These are phyloP conservation scores for Sclerotinia subarctica DNA, from an alignment of 2,329 filamentous ascomycete genomes.

Conservation along the genomic window DNA sequence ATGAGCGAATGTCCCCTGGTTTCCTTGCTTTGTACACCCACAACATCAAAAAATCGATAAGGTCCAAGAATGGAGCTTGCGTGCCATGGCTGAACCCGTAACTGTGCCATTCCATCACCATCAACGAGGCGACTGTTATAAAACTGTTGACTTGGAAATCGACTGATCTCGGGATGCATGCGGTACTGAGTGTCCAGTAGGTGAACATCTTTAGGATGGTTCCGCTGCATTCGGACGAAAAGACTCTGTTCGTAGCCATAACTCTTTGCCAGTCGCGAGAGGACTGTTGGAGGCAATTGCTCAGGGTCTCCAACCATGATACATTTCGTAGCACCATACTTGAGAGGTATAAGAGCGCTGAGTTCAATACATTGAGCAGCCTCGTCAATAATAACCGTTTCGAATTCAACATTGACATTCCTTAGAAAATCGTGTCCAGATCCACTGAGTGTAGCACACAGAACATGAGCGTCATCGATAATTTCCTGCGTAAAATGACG, in stretches of 20 bases:
- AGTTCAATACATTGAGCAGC: slow-evolving; percentile 97
- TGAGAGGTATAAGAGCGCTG: slow-evolving; percentile 91
- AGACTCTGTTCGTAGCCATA: slow-evolving; percentile 97
- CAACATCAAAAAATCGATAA: slow-evolving; percentile 95
- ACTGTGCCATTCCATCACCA: slow-evolving; percentile 73
- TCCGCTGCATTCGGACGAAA: slow-evolving; percentile 97
- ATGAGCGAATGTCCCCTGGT: slow-evolving; percentile 82
- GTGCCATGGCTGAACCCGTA: slow-evolving; percentile 84
- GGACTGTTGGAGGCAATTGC: slow-evolving; percentile 90
- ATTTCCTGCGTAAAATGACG: slow-evolving; percentile 87
- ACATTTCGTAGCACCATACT: slow-evolving; percentile 96
- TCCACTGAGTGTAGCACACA: slow-evolving; percentile 92
- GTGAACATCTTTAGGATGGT: slow-evolving; percentile 83
- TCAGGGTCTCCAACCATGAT: slow-evolving; percentile 97
- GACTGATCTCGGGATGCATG: slow-evolving; percentile 97
- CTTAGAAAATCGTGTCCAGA: slow-evolving; percentile 89
- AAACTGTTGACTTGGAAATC: slow-evolving; percentile 86
- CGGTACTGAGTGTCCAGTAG: slow-evolving; percentile 97
- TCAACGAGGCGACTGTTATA: slow-evolving; percentile 87
- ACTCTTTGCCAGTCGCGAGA: slow-evolving; percentile 86
- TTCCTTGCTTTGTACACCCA: slow-evolving; percentile 80
- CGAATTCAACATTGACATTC: slow-evolving; percentile 89
- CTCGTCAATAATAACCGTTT: slow-evolving; percentile 97
- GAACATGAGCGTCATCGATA: slow-evolving; percentile 83
- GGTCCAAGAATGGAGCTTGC: slow-evolving; percentile 75